Evolutionary conservation across 352 stramenopile genomes (phyloP), one percentile per base, ranked within the genome.

Genomic region (Phytophthora lateralis): DNA sequence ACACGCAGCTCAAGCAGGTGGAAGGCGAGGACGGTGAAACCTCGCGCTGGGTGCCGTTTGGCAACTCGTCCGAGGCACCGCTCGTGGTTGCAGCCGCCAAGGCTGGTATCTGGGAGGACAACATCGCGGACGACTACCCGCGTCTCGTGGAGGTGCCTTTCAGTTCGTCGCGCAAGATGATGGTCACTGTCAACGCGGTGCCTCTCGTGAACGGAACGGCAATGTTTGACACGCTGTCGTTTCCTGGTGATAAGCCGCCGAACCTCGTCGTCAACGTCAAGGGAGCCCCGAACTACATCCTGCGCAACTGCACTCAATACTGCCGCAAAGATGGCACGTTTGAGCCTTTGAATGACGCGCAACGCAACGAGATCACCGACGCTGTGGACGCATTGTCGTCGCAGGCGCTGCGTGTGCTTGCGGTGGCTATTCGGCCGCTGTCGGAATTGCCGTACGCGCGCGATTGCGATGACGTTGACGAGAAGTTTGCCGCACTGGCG

Each of bases 131-230:
- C n/a, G 76, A 82, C 66, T 92, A 81, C 76, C 85, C 80, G 18
- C 83, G 96, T 9, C 32, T 93, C 0, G 80, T 85, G 11, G 94
- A 98, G 80, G 86, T 98, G 41, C 91, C 96, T 0, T 99, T 99
- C 78, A 97, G 76, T 21, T 98, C 93, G 12, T 92, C 97, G 7
- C 82, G 90, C 21, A 99, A 99, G 73, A 90, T 78, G 70, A 99
- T 99, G 97, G 71, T 91, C 38, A 91, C 82, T 3, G 75, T 91
- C n/a, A 85, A 90, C 44, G 59, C 66, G 0, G 38, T 91, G 4
- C 77, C 79, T 8, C 27, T 56, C 35, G 14, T 71, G 11, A 63
- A 60, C 15, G 56, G 42, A 20, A 64, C 42, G 1, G 64, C 61
- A 2, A 76, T 75, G 71, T 80, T 87, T 20, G 78, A 78, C 38